These are phyloP conservation scores for Alternaria sp. DNA, from an alignment of 2,329 filamentous ascomycete genomes.

Conservation along the genomic window DNA sequence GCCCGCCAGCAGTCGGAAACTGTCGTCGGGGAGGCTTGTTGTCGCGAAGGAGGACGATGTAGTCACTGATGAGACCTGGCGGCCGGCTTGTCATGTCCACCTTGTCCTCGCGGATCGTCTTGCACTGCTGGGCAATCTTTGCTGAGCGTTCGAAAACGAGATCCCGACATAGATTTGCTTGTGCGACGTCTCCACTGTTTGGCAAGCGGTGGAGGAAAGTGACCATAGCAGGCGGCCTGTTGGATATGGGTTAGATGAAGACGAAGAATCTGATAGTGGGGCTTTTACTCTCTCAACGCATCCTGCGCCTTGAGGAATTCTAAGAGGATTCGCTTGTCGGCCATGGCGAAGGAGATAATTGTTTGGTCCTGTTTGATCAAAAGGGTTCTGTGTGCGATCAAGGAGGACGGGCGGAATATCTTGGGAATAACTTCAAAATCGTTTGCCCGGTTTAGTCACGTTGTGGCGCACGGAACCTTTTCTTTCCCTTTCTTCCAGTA, in stretches of 20 bases:
- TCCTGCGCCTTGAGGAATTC: neutral
- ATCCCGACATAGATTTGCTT: neutral
- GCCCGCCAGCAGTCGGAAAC: neutral
- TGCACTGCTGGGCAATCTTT: neutral
- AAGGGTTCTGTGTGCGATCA: neutral
- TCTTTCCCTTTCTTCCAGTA: neutral
- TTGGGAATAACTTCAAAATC: neutral
- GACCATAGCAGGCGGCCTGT: neutral
- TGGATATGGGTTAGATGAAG: neutral
- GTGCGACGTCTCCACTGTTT: neutral
- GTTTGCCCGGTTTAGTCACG: neutral
- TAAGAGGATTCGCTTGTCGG: neutral
- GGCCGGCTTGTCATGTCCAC: neutral
- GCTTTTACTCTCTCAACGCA: neutral
- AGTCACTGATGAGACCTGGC: neutral
- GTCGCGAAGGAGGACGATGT: neutral
- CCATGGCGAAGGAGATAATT: neutral
- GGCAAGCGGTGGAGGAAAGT: neutral
- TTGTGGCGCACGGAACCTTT: neutral
- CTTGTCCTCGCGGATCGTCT: neutral
- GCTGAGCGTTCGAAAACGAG: neutral
- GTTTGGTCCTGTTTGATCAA: neutral
- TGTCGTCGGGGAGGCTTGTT: neutral
- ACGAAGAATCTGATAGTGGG: neutral
- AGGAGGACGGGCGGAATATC: neutral